Base-by-base conservation (phyloP, 805 yeast genomes). In the Metschnikowia proteae region DNA sequence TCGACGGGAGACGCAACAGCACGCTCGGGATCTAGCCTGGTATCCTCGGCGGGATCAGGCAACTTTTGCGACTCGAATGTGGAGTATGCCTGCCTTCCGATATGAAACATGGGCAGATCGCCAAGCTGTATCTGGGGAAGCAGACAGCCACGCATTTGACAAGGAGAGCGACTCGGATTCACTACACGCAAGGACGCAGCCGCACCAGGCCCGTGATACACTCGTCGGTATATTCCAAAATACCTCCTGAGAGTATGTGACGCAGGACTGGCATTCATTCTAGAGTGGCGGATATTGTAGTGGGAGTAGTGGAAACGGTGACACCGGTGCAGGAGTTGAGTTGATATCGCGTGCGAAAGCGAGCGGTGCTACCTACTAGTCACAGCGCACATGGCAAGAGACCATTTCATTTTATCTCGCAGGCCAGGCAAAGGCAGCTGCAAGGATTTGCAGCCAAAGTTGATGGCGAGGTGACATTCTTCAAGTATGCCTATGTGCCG, bases 301-400 rank as follows among this genome's bases (percentile, higher is more conserved):
- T n/a, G 22, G 35, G n/a, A 6, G 35, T 40, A 25, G 36, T 31
- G 13, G 43, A 25, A 17, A 17, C 17, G 23, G 32, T 38, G 22
- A 38, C 25, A n/a, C 30, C 38, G 7, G 28, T 36, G 25, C 27
- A 23, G 35, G 43, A 23, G 28, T 40, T 32, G 10, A 27, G 5
- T 27, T 40, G 43, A 31, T 40, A 40, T 30, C 43, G 43, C 36
- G 43, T 40, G 43, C 36, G 43, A 40, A 40, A 40, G 36, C 9
- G 41, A 27, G 41, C 41, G 41, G 31, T 13, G 36, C 32, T 27
- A 10, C 25, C 2, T 31, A 25, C 13, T 23, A 17, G 25, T 11
- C 23, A 22, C 17, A 37, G 29, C 4, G 17, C 17, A 26, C 10
- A 26, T 3, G 8, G 22, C 22, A n/a, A 37, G 39, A n/a, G 17